Evolutionary conservation across 2,329 filamentous ascomycete genomes (phyloP).

Genomic region (Fusarium redolens): DNA sequence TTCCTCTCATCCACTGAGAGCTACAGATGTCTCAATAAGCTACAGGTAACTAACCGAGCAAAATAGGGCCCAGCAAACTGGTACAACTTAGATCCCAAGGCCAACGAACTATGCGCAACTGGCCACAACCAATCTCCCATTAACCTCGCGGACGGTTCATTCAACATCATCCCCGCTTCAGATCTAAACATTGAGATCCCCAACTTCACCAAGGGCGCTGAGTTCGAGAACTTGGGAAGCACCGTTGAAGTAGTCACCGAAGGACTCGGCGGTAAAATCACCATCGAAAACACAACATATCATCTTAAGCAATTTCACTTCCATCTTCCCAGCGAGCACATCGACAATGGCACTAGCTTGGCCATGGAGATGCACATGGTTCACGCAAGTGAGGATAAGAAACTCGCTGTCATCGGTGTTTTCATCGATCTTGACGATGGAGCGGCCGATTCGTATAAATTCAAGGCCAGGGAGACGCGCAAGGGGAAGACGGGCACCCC

Average conservation of each 20-base stretch:
- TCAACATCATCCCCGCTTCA: constrained; percentile 45
- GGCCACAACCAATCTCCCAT: constrained; percentile 68
- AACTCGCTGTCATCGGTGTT: constrained; percentile 47
- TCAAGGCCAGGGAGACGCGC: background rate
- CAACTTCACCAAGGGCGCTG: constrained; percentile 49
- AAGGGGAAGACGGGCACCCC: background rate
- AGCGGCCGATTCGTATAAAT: background rate
- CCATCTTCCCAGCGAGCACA: constrained; percentile 70
- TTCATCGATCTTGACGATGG: constrained; percentile 42
- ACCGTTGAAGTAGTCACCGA: constrained; percentile 61
- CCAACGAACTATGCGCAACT: constrained; percentile 59
- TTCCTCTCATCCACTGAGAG: accelerated
- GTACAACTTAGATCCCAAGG: constrained; percentile 55
- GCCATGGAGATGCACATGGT: constrained; percentile 50
- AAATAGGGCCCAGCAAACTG: constrained; percentile 63
- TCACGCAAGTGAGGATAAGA: constrained; percentile 29
- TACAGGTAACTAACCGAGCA: background rate
- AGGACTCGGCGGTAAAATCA: constrained; percentile 57
- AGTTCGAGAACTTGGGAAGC: constrained; percentile 63
- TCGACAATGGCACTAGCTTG: constrained; percentile 53
- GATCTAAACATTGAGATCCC: constrained; percentile 52
- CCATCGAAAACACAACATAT: constrained; percentile 54
- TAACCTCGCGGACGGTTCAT: constrained; percentile 55
- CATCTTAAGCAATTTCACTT: constrained; percentile 68
- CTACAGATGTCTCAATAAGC: accelerated